A percentile compares a stretch with the other conserved stretches of the same genome.
phyloP scores from a whole-genome alignment of 352 stramenopile genomes.

The Globisporangium viniferum region DNA sequence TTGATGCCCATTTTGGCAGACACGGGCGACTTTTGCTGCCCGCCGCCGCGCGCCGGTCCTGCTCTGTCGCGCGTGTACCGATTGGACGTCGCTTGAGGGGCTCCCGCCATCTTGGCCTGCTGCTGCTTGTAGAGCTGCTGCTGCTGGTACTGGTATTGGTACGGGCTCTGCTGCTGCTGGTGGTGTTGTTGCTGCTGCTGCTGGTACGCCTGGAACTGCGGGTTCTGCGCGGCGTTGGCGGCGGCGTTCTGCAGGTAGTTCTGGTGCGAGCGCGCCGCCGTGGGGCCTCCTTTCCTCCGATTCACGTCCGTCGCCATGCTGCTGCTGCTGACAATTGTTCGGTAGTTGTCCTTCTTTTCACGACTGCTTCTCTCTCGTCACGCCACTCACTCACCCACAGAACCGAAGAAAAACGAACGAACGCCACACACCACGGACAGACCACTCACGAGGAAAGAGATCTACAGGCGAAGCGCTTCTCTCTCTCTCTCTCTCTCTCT shows the following conservation, averaged over 20 bases:
- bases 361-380: constrained; percentile 3
- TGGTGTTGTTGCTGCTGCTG: constrained; percentile 27
- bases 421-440: neutral
- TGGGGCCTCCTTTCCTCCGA: constrained; percentile 36
- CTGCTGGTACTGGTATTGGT: constrained; percentile 26
- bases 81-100: neutral
- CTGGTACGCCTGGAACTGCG: constrained; percentile 35
- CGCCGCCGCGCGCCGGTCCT: constrained; percentile 13
- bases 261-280: constrained; percentile 38
- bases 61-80: constrained; percentile 16
- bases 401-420: constrained; percentile 3
- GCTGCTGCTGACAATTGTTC: neutral
- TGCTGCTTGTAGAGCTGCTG: constrained; percentile 34
- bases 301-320: constrained; percentile 43
- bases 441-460: neutral
- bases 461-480: neutral
- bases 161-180: constrained; percentile 25
- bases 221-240: constrained; percentile 16
- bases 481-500: neutral
- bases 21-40: constrained; percentile 32
- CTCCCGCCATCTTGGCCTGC: constrained; percentile 15
- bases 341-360: neutral
- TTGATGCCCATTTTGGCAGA: constrained; percentile 84
- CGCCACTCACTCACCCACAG: constrained; percentile 1
- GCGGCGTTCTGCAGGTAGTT: constrained; percentile 28